phyloP scores from a whole-genome alignment of 371 early-diverging fungal genomes.

The Parasitella parasitica region DNA sequence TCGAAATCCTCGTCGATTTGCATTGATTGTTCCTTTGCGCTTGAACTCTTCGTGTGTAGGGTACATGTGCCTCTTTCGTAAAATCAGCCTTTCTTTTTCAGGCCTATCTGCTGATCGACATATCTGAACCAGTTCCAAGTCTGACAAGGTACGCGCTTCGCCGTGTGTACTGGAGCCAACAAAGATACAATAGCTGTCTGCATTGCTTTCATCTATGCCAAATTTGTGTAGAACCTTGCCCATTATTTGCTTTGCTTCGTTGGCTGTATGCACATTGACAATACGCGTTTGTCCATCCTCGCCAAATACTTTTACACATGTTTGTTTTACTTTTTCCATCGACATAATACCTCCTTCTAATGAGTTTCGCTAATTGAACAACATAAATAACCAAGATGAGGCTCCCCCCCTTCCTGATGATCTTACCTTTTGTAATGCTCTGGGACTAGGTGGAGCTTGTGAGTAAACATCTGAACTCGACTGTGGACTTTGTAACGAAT shows the following conservation, averaged over 20 bases:
- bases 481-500: background rate
- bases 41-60: slow-evolving; percentile 63
- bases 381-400: no score
- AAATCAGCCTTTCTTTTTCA: slow-evolving; percentile 73
- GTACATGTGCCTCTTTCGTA: slow-evolving; percentile 73
- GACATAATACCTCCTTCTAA: slow-evolving; percentile 63
- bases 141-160: slow-evolving; percentile 66
- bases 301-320: slow-evolving; percentile 69
- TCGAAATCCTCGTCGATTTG: slow-evolving; percentile 13
- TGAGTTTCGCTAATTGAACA: slow-evolving; percentile 33
- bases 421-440: slow-evolving; percentile 37
- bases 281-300: slow-evolving; percentile 68
- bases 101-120: slow-evolving; percentile 68
- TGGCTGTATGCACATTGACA: slow-evolving; percentile 60
- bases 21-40: slow-evolving; percentile 51
- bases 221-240: slow-evolving; percentile 67
- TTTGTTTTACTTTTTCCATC: slow-evolving; percentile 66
- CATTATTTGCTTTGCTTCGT: slow-evolving; percentile 58
- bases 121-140: slow-evolving; percentile 70
- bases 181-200: slow-evolving; percentile 65
- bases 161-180: slow-evolving; percentile 63
- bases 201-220: slow-evolving; percentile 58
- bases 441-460: slow-evolving; percentile 36
- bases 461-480: slow-evolving; percentile 28
- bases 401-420: background rate